These are phyloP conservation scores for Cyberlindnera misumaiensis DNA, from an alignment of 805 yeast genomes.

Conservation along the genomic window DNA sequence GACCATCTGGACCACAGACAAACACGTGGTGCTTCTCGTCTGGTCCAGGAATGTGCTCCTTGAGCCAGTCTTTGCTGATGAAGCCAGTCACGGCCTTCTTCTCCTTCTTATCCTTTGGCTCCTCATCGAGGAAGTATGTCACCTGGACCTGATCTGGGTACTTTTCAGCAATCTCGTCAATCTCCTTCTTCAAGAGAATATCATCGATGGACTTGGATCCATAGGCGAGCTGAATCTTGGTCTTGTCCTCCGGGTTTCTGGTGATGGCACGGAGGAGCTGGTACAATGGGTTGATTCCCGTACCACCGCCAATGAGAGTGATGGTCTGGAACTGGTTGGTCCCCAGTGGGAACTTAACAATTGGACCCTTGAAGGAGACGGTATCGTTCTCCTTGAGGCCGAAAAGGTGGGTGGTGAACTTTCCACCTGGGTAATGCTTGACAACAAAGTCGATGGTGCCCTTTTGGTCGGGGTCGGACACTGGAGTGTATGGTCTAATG, in stretches of 20 bases:
- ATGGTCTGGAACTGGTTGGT: conserved; percentile 78
- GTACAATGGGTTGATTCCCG: conserved; percentile 94
- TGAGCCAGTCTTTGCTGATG: conserved; percentile 70
- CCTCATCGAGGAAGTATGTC: conserved; percentile 73
- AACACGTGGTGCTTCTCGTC: conserved; percentile 66
- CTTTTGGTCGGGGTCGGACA: conserved; percentile 56
- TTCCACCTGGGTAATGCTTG: conserved; percentile 81
- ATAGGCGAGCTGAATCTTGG: conserved; percentile 76
- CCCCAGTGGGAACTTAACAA: conserved; percentile 84
- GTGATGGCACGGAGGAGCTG: conserved; percentile 77
- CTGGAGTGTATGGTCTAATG: conserved; percentile 76
- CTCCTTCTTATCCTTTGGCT: conserved; percentile 27
- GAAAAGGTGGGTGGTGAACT: conserved; percentile 70
- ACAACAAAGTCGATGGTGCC: conserved; percentile 78
- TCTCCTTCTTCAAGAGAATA: conserved; percentile 69
- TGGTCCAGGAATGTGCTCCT: conserved; percentile 56
- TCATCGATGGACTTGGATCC: conserved; percentile 77
- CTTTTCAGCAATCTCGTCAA: conserved; percentile 60
- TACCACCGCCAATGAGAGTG: conserved; percentile 89
- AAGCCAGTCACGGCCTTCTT: conserved; percentile 57
- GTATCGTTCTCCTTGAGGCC: conserved; percentile 71
- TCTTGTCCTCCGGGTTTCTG: conserved; percentile 78
- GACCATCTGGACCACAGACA: conserved; percentile 93
- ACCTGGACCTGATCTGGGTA: conserved; percentile 75
- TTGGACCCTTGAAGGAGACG: conserved; percentile 89